Conservation (phyloP, 306 rosid species). For the Lathyrus oleraceus region DNA sequence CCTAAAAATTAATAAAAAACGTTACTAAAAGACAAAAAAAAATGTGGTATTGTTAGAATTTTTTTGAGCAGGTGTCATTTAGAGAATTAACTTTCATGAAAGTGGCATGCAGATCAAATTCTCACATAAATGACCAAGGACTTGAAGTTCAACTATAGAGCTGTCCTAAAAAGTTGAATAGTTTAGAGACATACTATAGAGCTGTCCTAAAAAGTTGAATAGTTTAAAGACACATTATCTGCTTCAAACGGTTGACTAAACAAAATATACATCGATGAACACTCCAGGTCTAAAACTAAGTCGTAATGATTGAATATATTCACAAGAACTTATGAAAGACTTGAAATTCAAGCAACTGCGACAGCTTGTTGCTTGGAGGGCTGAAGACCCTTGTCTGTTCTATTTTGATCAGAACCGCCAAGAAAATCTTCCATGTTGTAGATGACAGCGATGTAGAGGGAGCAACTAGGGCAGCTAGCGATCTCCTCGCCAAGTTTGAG, state of each 20-base stretch:
- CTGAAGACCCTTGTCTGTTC: conserved; percentile 36
- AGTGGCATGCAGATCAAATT: no score
- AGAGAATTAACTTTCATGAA: no score
- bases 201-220: not conserved
- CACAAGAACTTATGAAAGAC: no score
- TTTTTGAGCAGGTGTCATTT: no score
- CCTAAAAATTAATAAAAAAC: no score
- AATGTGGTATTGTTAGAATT: no score
- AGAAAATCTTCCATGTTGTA: no score
- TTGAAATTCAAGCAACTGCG: conserved; percentile 61
- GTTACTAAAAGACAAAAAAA: no score
- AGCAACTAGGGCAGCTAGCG: conserved; percentile 96
- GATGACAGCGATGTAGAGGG: conserved; percentile 87
- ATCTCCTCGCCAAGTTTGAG: conserved; percentile 90
- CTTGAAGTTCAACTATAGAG: not conserved
- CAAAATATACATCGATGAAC: not conserved
- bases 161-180: not conserved
- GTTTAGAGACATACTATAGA: not conserved
- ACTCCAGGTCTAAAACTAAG: not conserved
- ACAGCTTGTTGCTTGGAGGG: conserved; percentile 55
- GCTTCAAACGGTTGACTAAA: not conserved
- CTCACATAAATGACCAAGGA: not conserved
- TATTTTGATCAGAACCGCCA: no score
- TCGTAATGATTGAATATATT: not conserved
- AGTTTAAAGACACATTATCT: not conserved